Percentiles rank a stretch among this genome's conserved stretches.
Evolutionary conservation across 2,329 filamentous ascomycete genomes (phyloP).

Genomic region (Penicillium psychrosexuale): DNA sequence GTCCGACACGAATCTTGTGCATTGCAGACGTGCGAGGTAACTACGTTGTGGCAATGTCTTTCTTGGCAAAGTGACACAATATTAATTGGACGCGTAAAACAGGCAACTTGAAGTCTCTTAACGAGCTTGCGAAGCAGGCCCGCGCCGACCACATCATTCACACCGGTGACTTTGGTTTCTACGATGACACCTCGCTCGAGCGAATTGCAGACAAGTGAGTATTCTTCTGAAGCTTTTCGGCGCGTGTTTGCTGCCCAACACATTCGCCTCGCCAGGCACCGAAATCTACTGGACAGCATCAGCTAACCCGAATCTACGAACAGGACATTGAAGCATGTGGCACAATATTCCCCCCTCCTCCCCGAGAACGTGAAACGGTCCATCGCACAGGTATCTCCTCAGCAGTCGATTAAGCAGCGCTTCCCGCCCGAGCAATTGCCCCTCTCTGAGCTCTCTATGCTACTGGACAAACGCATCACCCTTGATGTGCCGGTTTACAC

Average conservation of each 20-base stretch:
- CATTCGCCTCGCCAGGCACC: conserved; percentile 2
- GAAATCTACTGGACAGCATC: conserved; percentile 6
- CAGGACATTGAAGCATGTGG: conserved; percentile 95
- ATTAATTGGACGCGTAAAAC: conserved; percentile 19
- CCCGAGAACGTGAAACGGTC: conserved; percentile 68
- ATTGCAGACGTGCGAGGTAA: conserved; percentile 53
- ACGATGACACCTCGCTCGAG: conserved; percentile 92
- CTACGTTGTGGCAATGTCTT: neutral
- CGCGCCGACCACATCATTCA: conserved; percentile 97
- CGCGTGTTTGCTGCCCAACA: conserved; percentile 12
- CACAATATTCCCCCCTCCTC: conserved; percentile 94
- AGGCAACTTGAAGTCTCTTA: conserved; percentile 95
- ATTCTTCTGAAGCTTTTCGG: neutral
- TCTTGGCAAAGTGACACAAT: neutral
- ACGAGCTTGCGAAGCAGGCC: conserved; percentile 91
- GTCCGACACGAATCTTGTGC: conserved; percentile 47
- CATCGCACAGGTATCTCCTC: conserved; percentile 65
- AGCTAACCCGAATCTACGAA: conserved; percentile 19
- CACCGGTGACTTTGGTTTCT: conserved; percentile 98
- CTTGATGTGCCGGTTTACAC: conserved; percentile 97
- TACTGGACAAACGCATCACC: conserved; percentile 83
- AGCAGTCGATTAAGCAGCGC: conserved; percentile 72
- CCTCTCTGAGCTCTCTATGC: conserved; percentile 85
- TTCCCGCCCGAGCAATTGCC: conserved; percentile 79
- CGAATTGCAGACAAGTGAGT: conserved; percentile 96